Evolutionary conservation across 2,329 filamentous ascomycete species (phyloP).

Genomic region (Botryotinia calthae): DNA sequence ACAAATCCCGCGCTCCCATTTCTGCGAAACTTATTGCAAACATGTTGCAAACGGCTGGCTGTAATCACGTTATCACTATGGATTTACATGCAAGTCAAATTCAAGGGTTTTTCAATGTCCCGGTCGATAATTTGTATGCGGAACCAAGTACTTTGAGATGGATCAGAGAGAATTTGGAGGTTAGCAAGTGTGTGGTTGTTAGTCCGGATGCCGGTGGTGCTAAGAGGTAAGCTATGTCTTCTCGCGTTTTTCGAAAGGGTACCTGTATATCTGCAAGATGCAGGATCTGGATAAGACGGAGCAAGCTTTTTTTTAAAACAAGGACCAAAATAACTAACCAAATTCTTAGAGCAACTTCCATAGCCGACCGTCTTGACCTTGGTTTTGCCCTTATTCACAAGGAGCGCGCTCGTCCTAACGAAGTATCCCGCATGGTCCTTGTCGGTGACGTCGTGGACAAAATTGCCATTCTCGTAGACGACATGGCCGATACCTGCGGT

Average conservation of each 20-base stretch:
- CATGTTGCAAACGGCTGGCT: constrained; percentile 93
- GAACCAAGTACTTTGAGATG: constrained; percentile 89
- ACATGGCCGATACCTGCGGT: constrained; percentile 96
- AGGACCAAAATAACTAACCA: not conserved
- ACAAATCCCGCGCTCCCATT: constrained; percentile 93
- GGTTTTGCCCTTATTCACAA: constrained; percentile 96
- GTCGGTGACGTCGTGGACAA: constrained; percentile 90
- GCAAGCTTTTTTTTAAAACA: not conserved
- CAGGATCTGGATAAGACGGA: not conserved
- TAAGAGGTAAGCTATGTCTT: constrained; percentile 60
- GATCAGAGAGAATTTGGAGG: constrained; percentile 81
- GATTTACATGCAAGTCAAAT: constrained; percentile 93
- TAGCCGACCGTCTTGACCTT: constrained; percentile 86
- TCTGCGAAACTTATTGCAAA: constrained; percentile 94
- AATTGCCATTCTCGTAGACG: constrained; percentile 92
- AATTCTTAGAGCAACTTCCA: constrained; percentile 69
- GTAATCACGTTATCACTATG: constrained; percentile 93
- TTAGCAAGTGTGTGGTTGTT: constrained; percentile 87
- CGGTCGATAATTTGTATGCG: constrained; percentile 78
- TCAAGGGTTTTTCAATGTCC: constrained; percentile 90
- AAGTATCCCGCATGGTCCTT: constrained; percentile 91
- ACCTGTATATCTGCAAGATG: not conserved
- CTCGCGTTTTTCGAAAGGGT: not conserved
- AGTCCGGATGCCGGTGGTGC: constrained; percentile 93
- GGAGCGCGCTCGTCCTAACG: constrained; percentile 86